Conservation (phyloP, 495 filamentous ascomycete genomes). For the Lasiosphaeria ovina region DNA sequence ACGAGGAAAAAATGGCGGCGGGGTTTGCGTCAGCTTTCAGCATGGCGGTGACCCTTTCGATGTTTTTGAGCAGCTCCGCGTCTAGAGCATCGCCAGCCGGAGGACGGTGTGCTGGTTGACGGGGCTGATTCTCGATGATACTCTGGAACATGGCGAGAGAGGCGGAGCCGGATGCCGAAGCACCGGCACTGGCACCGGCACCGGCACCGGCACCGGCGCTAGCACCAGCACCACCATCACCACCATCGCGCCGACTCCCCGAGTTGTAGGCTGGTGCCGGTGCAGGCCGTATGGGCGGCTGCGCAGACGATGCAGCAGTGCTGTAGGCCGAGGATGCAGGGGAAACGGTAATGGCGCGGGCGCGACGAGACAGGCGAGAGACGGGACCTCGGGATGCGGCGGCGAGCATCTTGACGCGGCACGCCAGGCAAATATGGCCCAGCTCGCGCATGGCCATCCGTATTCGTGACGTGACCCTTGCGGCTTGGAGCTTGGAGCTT, state of each 20-base stretch:
- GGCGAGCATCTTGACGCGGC: constrained; percentile 18
- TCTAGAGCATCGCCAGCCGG: constrained; percentile 16
- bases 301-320: too few species aligned
- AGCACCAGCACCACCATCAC: background rate
- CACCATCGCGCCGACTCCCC: too few species aligned
- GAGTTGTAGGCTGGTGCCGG: too few species aligned
- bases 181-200: background rate
- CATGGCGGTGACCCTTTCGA: constrained; percentile 14
- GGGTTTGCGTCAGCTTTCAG: too few species aligned
- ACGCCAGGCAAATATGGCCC: constrained; percentile 29
- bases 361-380: background rate
- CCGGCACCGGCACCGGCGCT: background rate
- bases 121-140: constrained; percentile 21
- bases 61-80: constrained; percentile 36
- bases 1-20: constrained; percentile 37
- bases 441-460: constrained; percentile 26
- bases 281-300: too few species aligned
- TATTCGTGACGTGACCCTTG: too few species aligned
- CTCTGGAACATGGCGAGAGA: constrained; percentile 18
- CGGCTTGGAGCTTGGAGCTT: too few species aligned
- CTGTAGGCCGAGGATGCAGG: too few species aligned
- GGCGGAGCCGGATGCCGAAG: constrained; percentile 4
- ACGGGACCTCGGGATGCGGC: background rate
- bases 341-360: background rate
- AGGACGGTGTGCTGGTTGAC: background rate